Percentiles rank a stretch among this genome's conserved stretches.
phyloP scores from a whole-genome alignment of 805 yeast species.

The Spathaspora passalidarum region DNA sequence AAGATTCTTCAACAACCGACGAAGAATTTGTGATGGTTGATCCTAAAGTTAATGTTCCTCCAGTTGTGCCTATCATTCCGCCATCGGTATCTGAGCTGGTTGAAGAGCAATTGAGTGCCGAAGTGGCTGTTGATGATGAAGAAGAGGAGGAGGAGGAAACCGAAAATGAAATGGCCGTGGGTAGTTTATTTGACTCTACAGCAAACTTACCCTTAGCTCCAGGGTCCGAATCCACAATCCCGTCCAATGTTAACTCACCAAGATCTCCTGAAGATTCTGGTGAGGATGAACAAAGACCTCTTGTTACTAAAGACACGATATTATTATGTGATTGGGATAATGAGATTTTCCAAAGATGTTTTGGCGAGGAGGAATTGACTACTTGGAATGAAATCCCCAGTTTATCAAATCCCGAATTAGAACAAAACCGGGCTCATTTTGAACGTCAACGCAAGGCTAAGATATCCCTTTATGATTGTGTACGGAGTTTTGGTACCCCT shows the following conservation, averaged over 20 bases:
- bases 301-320: constrained; percentile 20
- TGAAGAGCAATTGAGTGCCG: neutral
- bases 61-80: constrained; percentile 13
- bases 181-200: constrained; percentile 17
- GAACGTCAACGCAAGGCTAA: constrained; percentile 45
- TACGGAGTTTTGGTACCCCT: constrained; percentile 69
- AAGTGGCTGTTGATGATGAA: neutral
- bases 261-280: neutral
- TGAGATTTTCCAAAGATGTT: constrained; percentile 47
- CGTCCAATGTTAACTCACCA: constrained; percentile 19
- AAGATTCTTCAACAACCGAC: constrained; percentile 4
- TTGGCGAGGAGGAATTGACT: constrained; percentile 48
- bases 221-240: constrained; percentile 15
- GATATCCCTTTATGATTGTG: constrained; percentile 62
- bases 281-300: too few relatives aligned
- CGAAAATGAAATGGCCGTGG: constrained; percentile 22
- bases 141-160: constrained; percentile 22
- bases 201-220: constrained; percentile 13
- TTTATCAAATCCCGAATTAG: constrained; percentile 54
- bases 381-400: constrained; percentile 52
- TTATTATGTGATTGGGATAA: constrained; percentile 67
- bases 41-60: constrained; percentile 10
- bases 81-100: neutral
- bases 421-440: constrained; percentile 36
- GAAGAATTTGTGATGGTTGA: constrained; percentile 22